Evolutionary conservation across 169 alveolate species (phyloP), one percentile per base, ranked within the genome.

Genomic region (Neospora caninum): DNA sequence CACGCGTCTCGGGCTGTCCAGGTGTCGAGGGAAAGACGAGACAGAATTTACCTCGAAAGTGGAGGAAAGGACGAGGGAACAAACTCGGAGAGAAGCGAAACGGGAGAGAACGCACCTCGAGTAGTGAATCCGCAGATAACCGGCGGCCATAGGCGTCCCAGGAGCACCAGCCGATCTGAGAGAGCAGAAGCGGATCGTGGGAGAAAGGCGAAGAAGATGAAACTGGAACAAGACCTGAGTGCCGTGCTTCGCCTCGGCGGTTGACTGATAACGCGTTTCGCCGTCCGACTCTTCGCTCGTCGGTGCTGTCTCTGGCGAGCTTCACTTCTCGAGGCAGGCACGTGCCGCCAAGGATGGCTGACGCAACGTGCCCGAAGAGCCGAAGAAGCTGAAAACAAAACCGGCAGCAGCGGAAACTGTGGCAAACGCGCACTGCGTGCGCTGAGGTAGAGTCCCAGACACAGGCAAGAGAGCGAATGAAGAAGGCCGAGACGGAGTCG

Each of bases 111-210:
- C 58, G 31, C 13, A 78, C 87, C 87, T 34, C 41, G 34, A 16
- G 87, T 31, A 78, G 29, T 22, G 87, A 34, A 20, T 16, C 67
- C n/a, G 88, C 38, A 10, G 64, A 31, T 18, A 82, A 0, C 20
- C 29, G 0, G 20, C 2, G 31, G 54, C 88, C 88, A 36, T 82
- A 82, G 64, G 88, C 88, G 36, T 82, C 88, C 88, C 88, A 82
- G 38, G 88, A 82, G 41, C 88, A 82, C 88, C 88, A 82, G 67
- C 88, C 88, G 41, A 78, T 29, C 20, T 78, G 53, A 22, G 87
- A 78, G 87, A 78, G 87, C 27, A 78, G 87, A 16, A 78, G 45
- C 13, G 73, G 73, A 27, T 18, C 18, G 73, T 27, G 73, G 27
- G 53, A 34, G n/a, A 45, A 29, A 78, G 45, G 0, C 0, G 87